These are phyloP conservation scores for Epichloe bromicola DNA, from an alignment of 2,329 filamentous ascomycete species.

Conservation along the genomic window DNA sequence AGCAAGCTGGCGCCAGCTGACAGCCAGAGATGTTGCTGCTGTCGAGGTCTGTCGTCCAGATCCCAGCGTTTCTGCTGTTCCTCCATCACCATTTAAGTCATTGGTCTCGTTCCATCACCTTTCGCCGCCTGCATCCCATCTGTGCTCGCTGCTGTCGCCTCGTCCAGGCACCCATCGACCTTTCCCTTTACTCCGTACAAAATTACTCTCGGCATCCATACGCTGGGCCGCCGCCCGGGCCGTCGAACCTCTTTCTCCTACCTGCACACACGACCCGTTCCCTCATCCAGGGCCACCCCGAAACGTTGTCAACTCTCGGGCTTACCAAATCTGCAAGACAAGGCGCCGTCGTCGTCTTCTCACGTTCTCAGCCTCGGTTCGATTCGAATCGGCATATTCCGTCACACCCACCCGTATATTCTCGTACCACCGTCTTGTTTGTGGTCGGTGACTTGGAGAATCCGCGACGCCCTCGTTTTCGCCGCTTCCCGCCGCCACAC, in stretches of 20 bases:
- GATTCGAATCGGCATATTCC: neutral
- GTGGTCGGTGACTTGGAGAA: slow-evolving; percentile 1
- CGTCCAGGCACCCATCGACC: neutral
- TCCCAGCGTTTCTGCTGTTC: slow-evolving; percentile 1
- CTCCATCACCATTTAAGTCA: slow-evolving; percentile 1
- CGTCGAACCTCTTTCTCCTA: neutral
- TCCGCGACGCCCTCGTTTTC: slow-evolving; percentile 2
- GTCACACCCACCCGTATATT: neutral
- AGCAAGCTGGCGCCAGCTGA: no score
- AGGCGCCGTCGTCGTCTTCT: neutral
- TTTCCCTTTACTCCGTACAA: slow-evolving; percentile 1
- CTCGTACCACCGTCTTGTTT: neutral
- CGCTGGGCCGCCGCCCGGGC: neutral
- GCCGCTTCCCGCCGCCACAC: slow-evolving; percentile 6
- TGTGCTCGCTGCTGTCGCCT: slow-evolving; percentile 3
- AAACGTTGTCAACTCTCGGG: neutral
- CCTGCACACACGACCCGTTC: neutral
- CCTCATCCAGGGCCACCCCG: neutral
- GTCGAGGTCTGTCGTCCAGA: neutral
- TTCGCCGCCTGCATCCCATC: slow-evolving; percentile 1
- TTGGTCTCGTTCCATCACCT: neutral
- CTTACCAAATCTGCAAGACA: neutral
- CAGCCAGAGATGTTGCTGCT: no score
- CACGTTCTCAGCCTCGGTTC: neutral
- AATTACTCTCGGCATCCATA: slow-evolving; percentile 4